Evolutionary conservation across 2,329 filamentous ascomycete genomes (phyloP).

Genomic region (Diaporthe vexans): DNA sequence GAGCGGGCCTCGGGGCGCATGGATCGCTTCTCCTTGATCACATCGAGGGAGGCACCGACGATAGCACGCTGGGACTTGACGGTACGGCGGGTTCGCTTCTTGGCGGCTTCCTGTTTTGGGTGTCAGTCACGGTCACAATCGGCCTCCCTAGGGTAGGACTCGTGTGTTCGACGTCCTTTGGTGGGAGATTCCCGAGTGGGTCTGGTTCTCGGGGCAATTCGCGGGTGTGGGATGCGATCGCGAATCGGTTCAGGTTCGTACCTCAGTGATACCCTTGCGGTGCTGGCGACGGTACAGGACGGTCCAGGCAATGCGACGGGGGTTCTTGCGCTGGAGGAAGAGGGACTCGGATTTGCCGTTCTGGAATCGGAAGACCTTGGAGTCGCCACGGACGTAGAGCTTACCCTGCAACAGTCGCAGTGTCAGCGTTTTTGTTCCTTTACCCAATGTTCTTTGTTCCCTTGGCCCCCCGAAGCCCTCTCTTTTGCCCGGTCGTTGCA

Average conservation of each 20-base stretch:
- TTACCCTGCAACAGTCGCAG: slow-evolving; percentile 79
- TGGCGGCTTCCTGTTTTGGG: slow-evolving; percentile 90
- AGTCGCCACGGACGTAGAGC: slow-evolving; percentile 99
- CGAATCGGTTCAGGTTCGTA: slow-evolving; percentile 66
- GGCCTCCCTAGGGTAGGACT: neutral
- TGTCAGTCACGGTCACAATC: slow-evolving; percentile 53
- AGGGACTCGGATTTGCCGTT: slow-evolving; percentile 99
- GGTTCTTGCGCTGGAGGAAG: slow-evolving; percentile 99
- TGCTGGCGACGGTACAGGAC: slow-evolving; percentile 98
- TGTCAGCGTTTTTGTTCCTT: slow-evolving; percentile 47
- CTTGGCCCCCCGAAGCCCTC: neutral
- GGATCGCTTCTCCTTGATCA: slow-evolving; percentile 98
- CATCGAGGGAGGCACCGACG: slow-evolving; percentile 98
- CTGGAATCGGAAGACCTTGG: slow-evolving; percentile 99
- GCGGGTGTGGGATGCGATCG: slow-evolving; percentile 29
- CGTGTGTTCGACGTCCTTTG: neutral
- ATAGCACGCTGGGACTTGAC: slow-evolving; percentile 99
- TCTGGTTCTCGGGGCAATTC: slow-evolving; percentile 25
- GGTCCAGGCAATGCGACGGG: slow-evolving; percentile 98
- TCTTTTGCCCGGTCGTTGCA: neutral
- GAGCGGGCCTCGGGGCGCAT: slow-evolving; percentile 96
- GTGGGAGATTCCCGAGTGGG: slow-evolving; percentile 18
- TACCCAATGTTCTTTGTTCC: neutral
- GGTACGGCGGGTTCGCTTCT: slow-evolving; percentile 98
- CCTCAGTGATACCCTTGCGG: slow-evolving; percentile 99